These are phyloP conservation scores for Wickerhamomyces hampshirensis DNA, from an alignment of 805 yeast genomes.

Conservation along the genomic window DNA sequence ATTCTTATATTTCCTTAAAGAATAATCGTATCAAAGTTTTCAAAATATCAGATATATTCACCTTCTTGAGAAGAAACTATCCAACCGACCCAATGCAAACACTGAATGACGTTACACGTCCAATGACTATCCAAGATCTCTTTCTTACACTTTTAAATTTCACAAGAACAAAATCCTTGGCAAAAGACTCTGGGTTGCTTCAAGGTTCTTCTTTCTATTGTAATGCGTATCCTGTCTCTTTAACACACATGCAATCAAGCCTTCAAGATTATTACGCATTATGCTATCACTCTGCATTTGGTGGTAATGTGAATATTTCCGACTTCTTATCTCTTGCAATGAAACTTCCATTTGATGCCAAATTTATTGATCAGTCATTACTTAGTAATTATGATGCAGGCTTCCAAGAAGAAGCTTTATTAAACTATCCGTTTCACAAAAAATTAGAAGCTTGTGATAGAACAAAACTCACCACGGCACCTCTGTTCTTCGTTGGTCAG, in stretches of 20 bases:
- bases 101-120: conserved; percentile 5
- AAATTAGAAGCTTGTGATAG: neutral
- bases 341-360: conserved; percentile 10
- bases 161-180: conserved; percentile 5
- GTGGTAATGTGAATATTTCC: neutral
- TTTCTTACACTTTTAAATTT: conserved; percentile 3
- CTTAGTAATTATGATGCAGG: neutral
- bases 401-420: neutral
- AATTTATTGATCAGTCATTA: conserved; percentile 3
- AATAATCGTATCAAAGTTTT: conserved; percentile 5
- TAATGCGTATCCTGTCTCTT: conserved; percentile 8
- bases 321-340: conserved; percentile 2
- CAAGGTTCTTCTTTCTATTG: conserved; percentile 5
- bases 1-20: conserved; percentile 7
- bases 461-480: neutral
- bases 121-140: conserved; percentile 2
- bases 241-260: conserved; percentile 10
- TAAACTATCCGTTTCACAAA: neutral
- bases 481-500: conserved; percentile 7
- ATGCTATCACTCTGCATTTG: too few relatives aligned
- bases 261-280: conserved; percentile 4
- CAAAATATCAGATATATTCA: conserved; percentile 4
- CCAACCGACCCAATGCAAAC: conserved; percentile 1
- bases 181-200: conserved; percentile 4
- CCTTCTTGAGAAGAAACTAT: conserved; percentile 1